These are phyloP conservation scores for Colletotrichum endophyticum DNA, from an alignment of 2,329 filamentous ascomycete species.

Conservation along the genomic window DNA sequence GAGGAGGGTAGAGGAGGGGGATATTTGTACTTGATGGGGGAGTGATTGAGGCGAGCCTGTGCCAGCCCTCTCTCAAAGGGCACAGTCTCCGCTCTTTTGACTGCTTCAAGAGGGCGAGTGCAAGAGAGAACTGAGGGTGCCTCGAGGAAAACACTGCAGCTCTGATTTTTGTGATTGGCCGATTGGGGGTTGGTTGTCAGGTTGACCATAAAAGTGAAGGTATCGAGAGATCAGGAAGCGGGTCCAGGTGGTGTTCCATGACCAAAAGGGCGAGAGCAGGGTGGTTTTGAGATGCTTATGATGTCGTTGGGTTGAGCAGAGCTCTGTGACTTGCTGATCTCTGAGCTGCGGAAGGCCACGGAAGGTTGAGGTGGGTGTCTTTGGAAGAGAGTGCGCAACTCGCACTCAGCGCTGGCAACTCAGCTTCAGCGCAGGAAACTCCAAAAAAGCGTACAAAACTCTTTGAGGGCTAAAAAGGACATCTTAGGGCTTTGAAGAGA, in stretches of 20 bases:
- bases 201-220: background rate
- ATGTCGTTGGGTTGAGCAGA: background rate
- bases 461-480: background rate
- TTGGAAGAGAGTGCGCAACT: background rate
- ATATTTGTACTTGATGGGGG: background rate
- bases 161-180: constrained; percentile 1
- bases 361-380: background rate
- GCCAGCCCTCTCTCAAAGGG: background rate
- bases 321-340: background rate
- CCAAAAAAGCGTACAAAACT: background rate
- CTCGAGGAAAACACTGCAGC: background rate
- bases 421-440: background rate
- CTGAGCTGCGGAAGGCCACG: background rate
- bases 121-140: background rate
- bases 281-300: background rate
- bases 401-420: background rate
- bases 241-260: background rate
- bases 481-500: background rate
- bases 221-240: background rate
- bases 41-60: background rate
- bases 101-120: background rate
- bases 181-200: background rate
- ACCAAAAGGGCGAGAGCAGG: background rate
- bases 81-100: background rate
- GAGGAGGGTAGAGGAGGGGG: background rate